phyloP scores from a whole-genome alignment of 345 rosid species.

The Hypericum perforatum region DNA sequence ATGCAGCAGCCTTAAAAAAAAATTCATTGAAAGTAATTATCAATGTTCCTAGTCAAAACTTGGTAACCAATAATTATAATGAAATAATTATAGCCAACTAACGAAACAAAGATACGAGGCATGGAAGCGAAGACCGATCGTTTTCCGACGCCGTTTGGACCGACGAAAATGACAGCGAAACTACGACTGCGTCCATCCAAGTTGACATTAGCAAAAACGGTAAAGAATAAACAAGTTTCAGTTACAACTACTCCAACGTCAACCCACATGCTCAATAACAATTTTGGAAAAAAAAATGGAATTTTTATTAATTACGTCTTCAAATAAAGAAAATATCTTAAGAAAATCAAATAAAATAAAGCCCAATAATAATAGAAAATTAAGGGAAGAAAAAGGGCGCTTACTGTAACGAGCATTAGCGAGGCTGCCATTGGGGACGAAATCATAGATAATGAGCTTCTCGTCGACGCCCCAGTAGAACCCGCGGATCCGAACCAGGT shows the following conservation, averaged over 20 bases:
- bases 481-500: conserved; percentile 79
- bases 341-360: background rate
- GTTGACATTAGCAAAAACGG: conserved; percentile 26
- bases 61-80: too few relatives aligned
- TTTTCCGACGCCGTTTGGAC: conserved; percentile 31
- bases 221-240: conserved; percentile 34
- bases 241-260: conserved; percentile 53
- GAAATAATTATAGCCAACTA: too few relatives aligned
- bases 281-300: too few relatives aligned
- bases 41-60: too few relatives aligned
- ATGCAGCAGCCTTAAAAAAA: too few relatives aligned
- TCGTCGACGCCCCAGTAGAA: conserved; percentile 70
- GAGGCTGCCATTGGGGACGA: conserved; percentile 78
- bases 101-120: too few relatives aligned
- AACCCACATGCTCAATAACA: background rate
- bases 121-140: conserved; percentile 1
- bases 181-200: conserved; percentile 6
- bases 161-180: conserved; percentile 15
- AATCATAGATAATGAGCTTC: conserved; percentile 72
- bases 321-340: background rate
- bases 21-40: too few relatives aligned
- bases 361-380: background rate
- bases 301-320: too few relatives aligned
- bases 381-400: conserved; percentile 10
- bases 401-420: conserved; percentile 90